A percentile compares a stretch with the other conserved stretches of the same genome.
These are phyloP conservation scores for Delonix regia DNA, from an alignment of 306 rosid species.

Conservation along the genomic window DNA sequence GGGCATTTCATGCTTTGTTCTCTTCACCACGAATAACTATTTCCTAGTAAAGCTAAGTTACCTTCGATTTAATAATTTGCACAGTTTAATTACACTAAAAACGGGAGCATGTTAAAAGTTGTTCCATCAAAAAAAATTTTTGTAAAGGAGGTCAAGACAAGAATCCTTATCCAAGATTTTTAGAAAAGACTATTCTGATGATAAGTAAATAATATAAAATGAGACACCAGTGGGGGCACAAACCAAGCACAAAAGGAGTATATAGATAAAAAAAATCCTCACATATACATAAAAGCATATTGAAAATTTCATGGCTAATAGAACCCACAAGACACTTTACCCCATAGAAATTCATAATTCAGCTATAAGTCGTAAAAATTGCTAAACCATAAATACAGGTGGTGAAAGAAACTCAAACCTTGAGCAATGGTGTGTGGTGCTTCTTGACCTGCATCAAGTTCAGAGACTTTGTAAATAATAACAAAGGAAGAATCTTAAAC, in stretches of 20 bases:
- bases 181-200: neutral
- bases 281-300: neutral
- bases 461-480: constrained; percentile 41
- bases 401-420: constrained; percentile 60
- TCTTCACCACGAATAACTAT: neutral
- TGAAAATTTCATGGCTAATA: neutral
- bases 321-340: neutral
- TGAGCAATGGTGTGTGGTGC: constrained; percentile 78
- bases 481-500: neutral
- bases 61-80: neutral
- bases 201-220: neutral
- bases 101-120: neutral
- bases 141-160: neutral
- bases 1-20: neutral
- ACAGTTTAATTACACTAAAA: neutral
- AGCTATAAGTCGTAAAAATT: constrained; percentile 21
- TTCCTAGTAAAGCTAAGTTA: neutral
- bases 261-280: neutral
- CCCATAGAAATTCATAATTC: neutral
- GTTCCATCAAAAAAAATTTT: too few relatives aligned
- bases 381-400: constrained; percentile 10
- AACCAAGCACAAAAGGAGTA: neutral
- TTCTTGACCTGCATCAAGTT: constrained; percentile 73
- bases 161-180: neutral
- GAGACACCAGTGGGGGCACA: neutral